Base-by-base conservation (phyloP, 225 moss, liverwort and hornwort species). In the Marchantia paleacea region DNA sequence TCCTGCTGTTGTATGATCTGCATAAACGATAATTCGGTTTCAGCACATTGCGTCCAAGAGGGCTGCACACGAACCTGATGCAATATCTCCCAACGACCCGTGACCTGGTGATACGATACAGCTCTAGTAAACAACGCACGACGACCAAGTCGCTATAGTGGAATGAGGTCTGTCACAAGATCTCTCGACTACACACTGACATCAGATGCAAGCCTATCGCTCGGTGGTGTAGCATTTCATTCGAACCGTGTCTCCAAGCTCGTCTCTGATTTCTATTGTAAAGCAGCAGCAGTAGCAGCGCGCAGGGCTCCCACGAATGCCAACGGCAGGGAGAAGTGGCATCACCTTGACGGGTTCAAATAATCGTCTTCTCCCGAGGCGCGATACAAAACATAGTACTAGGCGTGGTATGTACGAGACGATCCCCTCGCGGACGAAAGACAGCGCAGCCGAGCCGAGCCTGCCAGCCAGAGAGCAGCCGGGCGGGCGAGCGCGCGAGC, bases 1-100 rank as follows among this genome's bases (percentile, higher is more conserved):
- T 29, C 18, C 54, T 57, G 55, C n/a, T 54, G 75, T 39, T 5
- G 39, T 39, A 13, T 29, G 75, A 75, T 75, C 75, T 75, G 75
- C 75, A 30, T 26, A 22, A 24, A 75, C 54, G 16, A 54, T 29
- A 11, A 72, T 12, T 72, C 15, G 15, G 4, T 10, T 72, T 72
- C 72, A 72, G 49, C 22, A 72, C 72, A 47, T 50, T 72, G 47
- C 12, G 49, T 1, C 48, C 8, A 5, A 72, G 15, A 51, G 4
- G 47, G 67, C 25, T 25, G 12, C 67, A 67, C 67, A 29, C 12
- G 48, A 29, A 72, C 30, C 16, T 48, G 15, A 29, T 69, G 28
- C 19, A 8, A 29, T 3, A 63, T n/a, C 63, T 63, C 10, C 11
- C 16, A 1, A 16, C 13, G 72, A 69, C 4, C 10, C 7, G 1